phyloP scores from a whole-genome alignment of 2,329 filamentous ascomycete genomes.

The Gnomoniopsis sp. region DNA sequence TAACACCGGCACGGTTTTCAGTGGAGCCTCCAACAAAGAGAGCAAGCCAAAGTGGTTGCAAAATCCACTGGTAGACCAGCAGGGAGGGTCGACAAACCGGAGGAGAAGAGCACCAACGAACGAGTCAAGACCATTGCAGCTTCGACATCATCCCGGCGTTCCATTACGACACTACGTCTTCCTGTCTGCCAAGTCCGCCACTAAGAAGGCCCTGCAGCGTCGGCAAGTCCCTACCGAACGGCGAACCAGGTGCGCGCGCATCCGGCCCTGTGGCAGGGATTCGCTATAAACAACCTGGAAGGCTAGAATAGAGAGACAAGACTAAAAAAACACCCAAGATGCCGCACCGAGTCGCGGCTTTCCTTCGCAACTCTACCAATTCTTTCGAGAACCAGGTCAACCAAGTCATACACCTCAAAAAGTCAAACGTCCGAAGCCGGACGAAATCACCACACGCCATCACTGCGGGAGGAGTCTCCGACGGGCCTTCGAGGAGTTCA shows the following conservation, averaged over 20 bases:
- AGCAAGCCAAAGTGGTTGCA: neutral
- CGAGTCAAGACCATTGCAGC: neutral
- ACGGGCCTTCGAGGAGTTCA: constrained; percentile 26
- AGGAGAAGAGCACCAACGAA: neutral
- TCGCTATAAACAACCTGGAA: neutral
- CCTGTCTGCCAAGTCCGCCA: neutral
- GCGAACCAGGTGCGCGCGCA: neutral
- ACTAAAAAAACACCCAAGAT: constrained; percentile 30
- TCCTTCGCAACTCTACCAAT: constrained; percentile 52
- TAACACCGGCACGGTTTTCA: constrained; percentile 4
- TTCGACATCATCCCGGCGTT: neutral
- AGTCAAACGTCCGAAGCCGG: constrained; percentile 29
- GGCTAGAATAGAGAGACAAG: neutral
- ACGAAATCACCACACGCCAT: constrained; percentile 28
- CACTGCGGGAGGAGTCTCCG: constrained; percentile 11
- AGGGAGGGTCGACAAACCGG: neutral
- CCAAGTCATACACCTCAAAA: constrained; percentile 48
- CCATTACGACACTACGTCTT: neutral
- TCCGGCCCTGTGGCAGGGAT: neutral
- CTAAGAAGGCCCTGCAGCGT: neutral
- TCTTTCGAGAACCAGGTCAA: constrained; percentile 44
- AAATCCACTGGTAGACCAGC: neutral
- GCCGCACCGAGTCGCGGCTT: constrained; percentile 56
- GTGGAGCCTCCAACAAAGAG: no score
- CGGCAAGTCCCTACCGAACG: neutral